phyloP scores from a whole-genome alignment of 441 rosid genomes.

The Corymbia calophylla region DNA sequence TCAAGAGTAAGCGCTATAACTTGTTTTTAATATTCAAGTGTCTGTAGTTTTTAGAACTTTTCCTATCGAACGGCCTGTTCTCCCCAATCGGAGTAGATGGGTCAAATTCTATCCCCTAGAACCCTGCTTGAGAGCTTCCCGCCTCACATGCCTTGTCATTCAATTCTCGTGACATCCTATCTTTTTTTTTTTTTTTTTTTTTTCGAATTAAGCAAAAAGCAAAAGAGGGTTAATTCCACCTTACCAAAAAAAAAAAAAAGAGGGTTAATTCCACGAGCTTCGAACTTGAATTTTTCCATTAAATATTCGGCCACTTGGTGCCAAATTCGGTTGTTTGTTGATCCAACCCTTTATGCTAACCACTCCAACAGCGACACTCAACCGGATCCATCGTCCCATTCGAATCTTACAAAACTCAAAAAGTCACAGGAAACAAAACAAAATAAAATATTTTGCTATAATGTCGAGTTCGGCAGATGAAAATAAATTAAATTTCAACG shows the following conservation, averaged over 20 bases:
- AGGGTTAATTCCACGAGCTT: neutral
- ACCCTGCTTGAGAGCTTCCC: neutral
- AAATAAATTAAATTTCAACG: neutral
- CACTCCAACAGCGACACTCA: neutral
- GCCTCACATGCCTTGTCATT: neutral
- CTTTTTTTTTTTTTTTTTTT: neutral
- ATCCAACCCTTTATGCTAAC: neutral
- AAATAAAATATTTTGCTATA: neutral
- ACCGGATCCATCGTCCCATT: neutral
- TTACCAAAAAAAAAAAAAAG: too few relatives aligned
- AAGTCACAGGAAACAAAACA: neutral
- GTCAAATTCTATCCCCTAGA: neutral
- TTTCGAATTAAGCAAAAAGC: neutral
- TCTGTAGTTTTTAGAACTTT: neutral
- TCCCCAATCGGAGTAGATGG: neutral
- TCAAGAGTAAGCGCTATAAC: accelerated
- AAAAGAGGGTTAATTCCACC: neutral
- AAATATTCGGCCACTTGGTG: neutral
- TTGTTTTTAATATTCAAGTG: neutral
- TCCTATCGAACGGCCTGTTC: neutral
- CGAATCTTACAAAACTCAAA: neutral
- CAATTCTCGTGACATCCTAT: neutral
- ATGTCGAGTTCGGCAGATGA: neutral
- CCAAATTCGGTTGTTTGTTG: neutral
- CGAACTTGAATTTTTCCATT: neutral